Evolutionary conservation across 2,329 filamentous ascomycete genomes (phyloP), one percentile per base, ranked within the genome.

Genomic region (Anthostomella pinea): DNA sequence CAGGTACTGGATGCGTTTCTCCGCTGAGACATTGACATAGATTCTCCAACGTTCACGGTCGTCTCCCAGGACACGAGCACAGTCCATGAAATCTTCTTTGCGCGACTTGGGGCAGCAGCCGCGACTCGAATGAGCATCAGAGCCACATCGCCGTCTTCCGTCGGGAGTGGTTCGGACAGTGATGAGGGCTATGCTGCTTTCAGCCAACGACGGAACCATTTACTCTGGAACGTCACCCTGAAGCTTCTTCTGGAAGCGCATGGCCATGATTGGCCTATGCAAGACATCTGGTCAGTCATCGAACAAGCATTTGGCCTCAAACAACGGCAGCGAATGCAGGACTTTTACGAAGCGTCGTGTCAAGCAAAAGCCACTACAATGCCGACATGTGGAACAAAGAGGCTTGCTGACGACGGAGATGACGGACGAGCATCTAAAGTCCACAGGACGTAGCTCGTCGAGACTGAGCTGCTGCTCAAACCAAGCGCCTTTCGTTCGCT

Each of bases 311-410:
- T 22, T 11, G 5, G 20, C 4, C 13, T 44, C 17, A 48, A 27
- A 32, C 35, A 23, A 11, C 4, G 15, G 15, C 11, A 29, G 20
- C 38, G 22, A 46, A 19, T n/a, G 25, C 8, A 8, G 13, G 25
- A 8, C 8, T 14, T 8, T 15, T 27, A 27, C 25, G 25, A 29
- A 42, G 27, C 3, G 16, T 28, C 30, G n/a, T n/a, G n/a, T n/a
- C n/a, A n/a, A n/a, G n/a, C n/a, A n/a, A n/a, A n/a, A n/a, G n/a
- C n/a, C n/a, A n/a, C n/a, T n/a, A n/a, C n/a, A n/a, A n/a, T n/a
- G n/a, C n/a, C n/a, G n/a, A n/a, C n/a, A n/a, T n/a, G n/a, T n/a
- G n/a, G n/a, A n/a, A n/a, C n/a, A n/a, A n/a, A n/a, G n/a, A n/a
- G n/a, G n/a, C n/a, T n/a, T n/a, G n/a, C n/a, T n/a, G n/a, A n/a